A percentile compares a stretch with the other conserved stretches of the same genome.
These are phyloP conservation scores for Debaryomyces psychrophilus DNA, from an alignment of 1,139 yeast genomes.

Conservation along the genomic window DNA sequence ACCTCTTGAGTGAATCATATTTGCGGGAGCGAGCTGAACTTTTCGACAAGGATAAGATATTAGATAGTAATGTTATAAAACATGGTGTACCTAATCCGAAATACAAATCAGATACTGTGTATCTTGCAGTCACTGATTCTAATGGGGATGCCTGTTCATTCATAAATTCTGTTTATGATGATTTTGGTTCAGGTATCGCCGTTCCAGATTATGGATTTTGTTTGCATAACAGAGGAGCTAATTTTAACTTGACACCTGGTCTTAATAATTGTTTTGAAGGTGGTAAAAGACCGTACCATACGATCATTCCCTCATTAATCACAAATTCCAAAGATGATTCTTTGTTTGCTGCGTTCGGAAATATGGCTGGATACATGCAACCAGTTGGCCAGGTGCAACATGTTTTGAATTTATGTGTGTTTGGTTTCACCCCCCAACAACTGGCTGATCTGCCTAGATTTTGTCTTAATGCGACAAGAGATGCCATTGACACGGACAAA, in stretches of 20 bases:
- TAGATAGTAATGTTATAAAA: constrained; percentile 46
- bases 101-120: constrained; percentile 75
- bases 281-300: constrained; percentile 77
- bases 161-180: constrained; percentile 72
- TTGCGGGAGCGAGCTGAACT: constrained; percentile 53
- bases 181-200: constrained; percentile 74
- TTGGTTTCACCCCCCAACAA: constrained; percentile 71
- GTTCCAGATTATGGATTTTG: constrained; percentile 72
- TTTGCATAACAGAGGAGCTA: constrained; percentile 76
- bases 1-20: constrained; percentile 44
- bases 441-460: constrained; percentile 78
- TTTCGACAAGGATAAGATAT: constrained; percentile 42
- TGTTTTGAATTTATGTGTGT: constrained; percentile 63
- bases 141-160: constrained; percentile 84
- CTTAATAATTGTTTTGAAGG: constrained; percentile 67
- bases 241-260: constrained; percentile 64
- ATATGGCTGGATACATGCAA: constrained; percentile 89
- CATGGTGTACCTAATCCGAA: constrained; percentile 66
- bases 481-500: constrained; percentile 42
- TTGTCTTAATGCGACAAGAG: constrained; percentile 58
- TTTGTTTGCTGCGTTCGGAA: constrained; percentile 73
- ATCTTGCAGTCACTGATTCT: constrained; percentile 67
- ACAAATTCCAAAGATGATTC: constrained; percentile 31
- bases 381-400: constrained; percentile 88
- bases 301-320: constrained; percentile 83